phyloP scores from a whole-genome alignment of 2,329 filamentous ascomycete species.

The Talaromyces pinophilus region DNA sequence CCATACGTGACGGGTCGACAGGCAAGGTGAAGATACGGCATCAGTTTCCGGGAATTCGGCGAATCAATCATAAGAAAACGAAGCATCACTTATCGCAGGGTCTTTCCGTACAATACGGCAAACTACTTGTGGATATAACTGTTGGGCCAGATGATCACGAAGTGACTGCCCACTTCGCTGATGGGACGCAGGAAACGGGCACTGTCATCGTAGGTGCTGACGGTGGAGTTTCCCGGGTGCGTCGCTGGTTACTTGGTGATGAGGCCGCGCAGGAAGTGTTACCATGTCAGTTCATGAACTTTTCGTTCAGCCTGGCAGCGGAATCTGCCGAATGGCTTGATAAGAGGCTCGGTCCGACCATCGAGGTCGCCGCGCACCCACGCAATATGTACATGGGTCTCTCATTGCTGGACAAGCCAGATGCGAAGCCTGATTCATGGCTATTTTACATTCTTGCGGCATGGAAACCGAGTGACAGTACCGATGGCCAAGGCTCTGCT shows the following conservation, averaged over 20 bases:
- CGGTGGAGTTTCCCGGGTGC: conserved; percentile 15
- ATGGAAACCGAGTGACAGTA: not conserved
- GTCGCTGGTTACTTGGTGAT: conserved; percentile 17
- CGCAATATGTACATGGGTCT: conserved; percentile 16
- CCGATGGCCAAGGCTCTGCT: not conserved
- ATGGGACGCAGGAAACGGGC: conserved; percentile 15
- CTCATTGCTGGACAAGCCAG: conserved; percentile 19
- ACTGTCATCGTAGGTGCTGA: conserved; percentile 16
- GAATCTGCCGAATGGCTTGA: conserved; percentile 8
- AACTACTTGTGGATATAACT: conserved; percentile 8
- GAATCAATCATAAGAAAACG: conserved; percentile 16
- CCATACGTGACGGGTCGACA: conserved; percentile 7
- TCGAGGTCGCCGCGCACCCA: conserved; percentile 16
- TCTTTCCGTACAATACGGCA: conserved; percentile 15
- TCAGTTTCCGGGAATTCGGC: conserved; percentile 10
- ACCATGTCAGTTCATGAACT: conserved; percentile 20
- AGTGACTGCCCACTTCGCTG: conserved; percentile 16
- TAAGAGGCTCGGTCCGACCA: conserved; percentile 7
- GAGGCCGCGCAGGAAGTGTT: conserved; percentile 8
- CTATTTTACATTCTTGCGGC: conserved; percentile 18
- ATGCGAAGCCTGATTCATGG: conserved; percentile 15
- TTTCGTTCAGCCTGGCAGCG: conserved; percentile 12
- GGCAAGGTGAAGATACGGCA: not conserved
- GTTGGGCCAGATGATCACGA: not conserved
- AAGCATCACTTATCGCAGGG: conserved; percentile 12